Evolutionary conservation across 495 filamentous ascomycete genomes (phyloP).

Genomic region (Usnea hakonensis): DNA sequence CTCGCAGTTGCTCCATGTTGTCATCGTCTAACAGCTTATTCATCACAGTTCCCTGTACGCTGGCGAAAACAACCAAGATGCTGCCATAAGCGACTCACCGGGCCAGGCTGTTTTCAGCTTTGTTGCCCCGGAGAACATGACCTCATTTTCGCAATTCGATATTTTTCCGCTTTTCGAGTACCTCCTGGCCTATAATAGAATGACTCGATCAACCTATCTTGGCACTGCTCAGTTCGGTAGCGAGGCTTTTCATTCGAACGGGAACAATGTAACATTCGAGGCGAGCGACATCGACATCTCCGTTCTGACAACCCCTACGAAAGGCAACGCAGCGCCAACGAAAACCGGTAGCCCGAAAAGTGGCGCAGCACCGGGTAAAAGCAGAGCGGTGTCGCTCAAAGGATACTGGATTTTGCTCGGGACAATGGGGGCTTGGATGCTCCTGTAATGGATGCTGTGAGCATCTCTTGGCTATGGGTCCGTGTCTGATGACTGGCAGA

Average conservation of each 20-base stretch:
- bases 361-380: not conserved
- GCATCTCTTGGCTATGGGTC: not conserved
- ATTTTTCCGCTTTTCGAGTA: not conserved
- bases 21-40: not conserved
- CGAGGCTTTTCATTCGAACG: not conserved
- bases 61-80: not conserved
- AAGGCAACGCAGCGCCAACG: not conserved
- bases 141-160: not conserved
- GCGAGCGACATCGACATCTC: not conserved
- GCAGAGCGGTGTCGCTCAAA: not conserved
- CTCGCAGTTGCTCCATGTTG: not conserved
- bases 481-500: not conserved
- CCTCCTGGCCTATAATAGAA: not conserved
- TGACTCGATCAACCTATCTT: not conserved
- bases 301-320: not conserved
- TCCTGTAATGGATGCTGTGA: not conserved
- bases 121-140: not conserved
- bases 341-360: not conserved
- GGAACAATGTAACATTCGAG: not conserved
- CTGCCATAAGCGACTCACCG: not conserved
- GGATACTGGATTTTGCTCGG: not conserved
- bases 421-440: not conserved
- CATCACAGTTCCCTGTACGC: not conserved
- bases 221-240: not conserved
- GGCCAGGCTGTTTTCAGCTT: conserved; percentile 2